These are phyloP conservation scores for Pythium plurisporium DNA, from an alignment of 352 stramenopile species.

Conservation along the genomic window DNA sequence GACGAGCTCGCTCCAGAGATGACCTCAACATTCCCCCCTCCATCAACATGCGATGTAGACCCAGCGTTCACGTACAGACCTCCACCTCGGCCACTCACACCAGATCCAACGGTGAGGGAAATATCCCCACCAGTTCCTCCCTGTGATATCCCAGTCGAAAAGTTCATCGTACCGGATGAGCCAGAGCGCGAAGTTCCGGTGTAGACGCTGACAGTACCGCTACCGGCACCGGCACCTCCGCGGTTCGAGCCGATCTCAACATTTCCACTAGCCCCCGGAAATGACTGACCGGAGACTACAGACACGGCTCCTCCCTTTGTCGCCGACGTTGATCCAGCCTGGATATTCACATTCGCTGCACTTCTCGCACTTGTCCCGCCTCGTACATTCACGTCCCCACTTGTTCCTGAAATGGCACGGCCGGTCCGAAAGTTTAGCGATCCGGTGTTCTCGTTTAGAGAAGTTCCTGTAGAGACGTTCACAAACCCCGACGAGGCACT, in stretches of 20 bases:
- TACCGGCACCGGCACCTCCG: constrained; percentile 45
- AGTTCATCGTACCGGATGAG: constrained; percentile 56
- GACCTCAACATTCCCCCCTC: constrained; percentile 50
- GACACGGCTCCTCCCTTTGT: constrained; percentile 46
- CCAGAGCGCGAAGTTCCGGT: constrained; percentile 39
- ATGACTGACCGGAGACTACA: constrained; percentile 43
- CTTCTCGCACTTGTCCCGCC: constrained; percentile 40
- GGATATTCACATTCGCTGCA: constrained; percentile 43
- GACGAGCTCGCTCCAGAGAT: constrained; percentile 46
- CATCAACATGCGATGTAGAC: constrained; percentile 32
- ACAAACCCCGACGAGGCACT: constrained; percentile 42
- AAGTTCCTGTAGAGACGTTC: constrained; percentile 36
- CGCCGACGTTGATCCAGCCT: constrained; percentile 40
- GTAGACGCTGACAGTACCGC: constrained; percentile 45
- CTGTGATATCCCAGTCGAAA: constrained; percentile 62
- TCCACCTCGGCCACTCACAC: constrained; percentile 40
- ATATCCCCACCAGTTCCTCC: constrained; percentile 53
- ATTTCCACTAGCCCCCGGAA: constrained; percentile 42
- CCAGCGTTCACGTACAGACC: constrained; percentile 40
- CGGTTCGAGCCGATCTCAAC: constrained; percentile 56
- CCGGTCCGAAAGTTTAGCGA: constrained; percentile 38
- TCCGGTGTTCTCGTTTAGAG: constrained; percentile 41
- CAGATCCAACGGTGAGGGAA: constrained; percentile 42
- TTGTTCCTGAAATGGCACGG: constrained; percentile 35
- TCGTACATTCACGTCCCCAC: constrained; percentile 52